phyloP scores from a whole-genome alignment of 2,329 filamentous ascomycete species.

The Cyphellophora europaea region DNA sequence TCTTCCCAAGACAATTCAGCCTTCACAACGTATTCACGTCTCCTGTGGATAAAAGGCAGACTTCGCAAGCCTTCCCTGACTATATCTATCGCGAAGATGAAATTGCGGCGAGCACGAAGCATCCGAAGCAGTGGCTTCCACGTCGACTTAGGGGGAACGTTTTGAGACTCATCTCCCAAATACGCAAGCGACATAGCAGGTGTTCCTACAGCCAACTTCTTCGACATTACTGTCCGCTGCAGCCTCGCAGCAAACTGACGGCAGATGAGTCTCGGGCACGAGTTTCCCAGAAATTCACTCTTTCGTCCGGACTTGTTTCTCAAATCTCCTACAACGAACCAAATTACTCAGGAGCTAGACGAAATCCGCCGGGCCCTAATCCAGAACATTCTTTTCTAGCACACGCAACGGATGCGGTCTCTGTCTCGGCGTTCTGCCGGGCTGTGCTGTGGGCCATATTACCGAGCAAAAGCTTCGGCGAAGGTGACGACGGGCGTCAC shows the following conservation, averaged over 20 bases:
- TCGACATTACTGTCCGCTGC: constrained; percentile 66
- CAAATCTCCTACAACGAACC: neutral
- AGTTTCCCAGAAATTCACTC: neutral
- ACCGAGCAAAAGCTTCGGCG: constrained; percentile 66
- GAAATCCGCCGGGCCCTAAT: neutral
- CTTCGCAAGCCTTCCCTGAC: constrained; percentile 67
- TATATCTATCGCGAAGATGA: constrained; percentile 81
- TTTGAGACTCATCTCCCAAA: constrained; percentile 50
- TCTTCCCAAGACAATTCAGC: constrained; percentile 84
- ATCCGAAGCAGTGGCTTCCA: constrained; percentile 21
- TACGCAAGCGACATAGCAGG: constrained; percentile 61
- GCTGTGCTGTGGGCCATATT: constrained; percentile 64
- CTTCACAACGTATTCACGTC: constrained; percentile 89
- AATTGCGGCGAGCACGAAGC: constrained; percentile 35
- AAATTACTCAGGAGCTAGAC: neutral
- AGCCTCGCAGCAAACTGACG: no score
- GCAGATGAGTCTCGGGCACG: neutral
- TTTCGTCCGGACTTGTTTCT: neutral
- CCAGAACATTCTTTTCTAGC: constrained; percentile 8
- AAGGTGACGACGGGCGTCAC: constrained; percentile 37
- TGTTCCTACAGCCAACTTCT: constrained; percentile 77
- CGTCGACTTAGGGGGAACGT: constrained; percentile 53
- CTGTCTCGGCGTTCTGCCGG: constrained; percentile 80
- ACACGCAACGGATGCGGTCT: constrained; percentile 51
- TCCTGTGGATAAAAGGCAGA: constrained; percentile 48